These are phyloP conservation scores for Desmodesmus armatus DNA, from an alignment of 139 green algal genomes.

Conservation along the genomic window DNA sequence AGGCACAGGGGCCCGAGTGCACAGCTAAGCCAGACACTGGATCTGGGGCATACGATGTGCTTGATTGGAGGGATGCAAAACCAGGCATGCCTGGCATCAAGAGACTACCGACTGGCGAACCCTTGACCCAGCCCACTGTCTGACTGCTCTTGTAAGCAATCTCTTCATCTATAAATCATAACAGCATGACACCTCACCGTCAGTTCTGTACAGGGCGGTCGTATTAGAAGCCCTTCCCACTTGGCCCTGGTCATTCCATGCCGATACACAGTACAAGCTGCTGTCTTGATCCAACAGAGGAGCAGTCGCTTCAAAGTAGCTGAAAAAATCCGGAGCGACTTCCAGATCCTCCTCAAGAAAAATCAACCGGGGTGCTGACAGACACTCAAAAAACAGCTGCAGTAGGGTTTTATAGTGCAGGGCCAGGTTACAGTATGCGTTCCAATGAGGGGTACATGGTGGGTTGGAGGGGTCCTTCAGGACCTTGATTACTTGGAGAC, in stretches of 20 bases:
- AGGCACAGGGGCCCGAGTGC: too few relatives aligned
- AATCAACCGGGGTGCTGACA: not conserved
- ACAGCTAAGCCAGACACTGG: too few relatives aligned
- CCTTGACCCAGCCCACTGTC: conserved; percentile 46
- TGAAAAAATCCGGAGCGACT: conserved; percentile 68
- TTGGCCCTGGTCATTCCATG: conserved; percentile 77
- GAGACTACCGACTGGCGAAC: conserved; percentile 44
- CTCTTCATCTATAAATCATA: too few relatives aligned
- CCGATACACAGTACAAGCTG: conserved; percentile 23
- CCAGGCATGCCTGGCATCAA: conserved; percentile 69
- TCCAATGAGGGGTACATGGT: too few relatives aligned
- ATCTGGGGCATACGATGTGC: too few relatives aligned
- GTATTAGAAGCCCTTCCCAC: conserved; percentile 44
- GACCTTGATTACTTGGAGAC: too few relatives aligned
- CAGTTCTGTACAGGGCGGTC: conserved; percentile 56
- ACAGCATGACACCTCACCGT: conserved; percentile 71
- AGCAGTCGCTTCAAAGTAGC: conserved; percentile 59
- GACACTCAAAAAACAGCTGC: too few relatives aligned
- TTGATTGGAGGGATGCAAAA: too few relatives aligned
- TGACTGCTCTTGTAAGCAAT: too few relatives aligned
- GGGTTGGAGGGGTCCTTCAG: too few relatives aligned
- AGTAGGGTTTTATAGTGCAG: too few relatives aligned
- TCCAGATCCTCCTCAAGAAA: conserved; percentile 70
- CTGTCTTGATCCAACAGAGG: conserved; percentile 49
- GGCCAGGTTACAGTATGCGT: too few relatives aligned